Base-by-base conservation (phyloP, 805 yeast genomes). In the Metahyphopichia silvanorum region DNA sequence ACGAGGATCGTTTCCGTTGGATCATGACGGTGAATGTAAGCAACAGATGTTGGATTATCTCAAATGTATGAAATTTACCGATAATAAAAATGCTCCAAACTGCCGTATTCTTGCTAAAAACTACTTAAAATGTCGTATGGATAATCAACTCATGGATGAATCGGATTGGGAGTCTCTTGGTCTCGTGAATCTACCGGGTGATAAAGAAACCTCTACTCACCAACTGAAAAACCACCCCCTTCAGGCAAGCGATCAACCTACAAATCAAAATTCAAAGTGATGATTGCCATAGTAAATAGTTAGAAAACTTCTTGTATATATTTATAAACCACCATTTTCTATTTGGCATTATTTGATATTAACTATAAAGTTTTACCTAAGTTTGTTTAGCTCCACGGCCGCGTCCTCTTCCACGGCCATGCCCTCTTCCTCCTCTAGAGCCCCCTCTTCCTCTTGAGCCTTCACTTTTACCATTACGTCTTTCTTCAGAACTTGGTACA, bases 1-100 rank as follows among this genome's bases (percentile, higher is more conserved):
- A 44, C 67, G 96, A 44, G 98, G 98, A 0, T 86, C 98, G 0
- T 91, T 91, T 58, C 98, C 98, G 1, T 65, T 91, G 27, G 98
- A 91, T 51, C 98, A 91, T 51, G 66, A 60, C 39, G 82, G 81
- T 6, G 98, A 93, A 43, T 91, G 98, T 53, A 76, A 79, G 15
- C 67, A 69, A 15, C 74, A 77, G 37, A 93, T 89, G 93, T 54
- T 70, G 27, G 75, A 74, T 29, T 91, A 91, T 53, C 63, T 91
- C 41, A 63, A 77, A 29, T 91, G 98, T 60, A 63, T 91, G 59
- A 81, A 83, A 51, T 63, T 78, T 20, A 86, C 88, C 11, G 72
- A 71, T 35, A 91, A 91, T 38, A 79, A 81, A 44, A 88, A 91
- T 57, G 91, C 97, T 4, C 84, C 88, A n/a, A 86, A 87, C 56